phyloP scores from a whole-genome alignment of 805 yeast genomes.

The Torulaspora gathmanii region DNA sequence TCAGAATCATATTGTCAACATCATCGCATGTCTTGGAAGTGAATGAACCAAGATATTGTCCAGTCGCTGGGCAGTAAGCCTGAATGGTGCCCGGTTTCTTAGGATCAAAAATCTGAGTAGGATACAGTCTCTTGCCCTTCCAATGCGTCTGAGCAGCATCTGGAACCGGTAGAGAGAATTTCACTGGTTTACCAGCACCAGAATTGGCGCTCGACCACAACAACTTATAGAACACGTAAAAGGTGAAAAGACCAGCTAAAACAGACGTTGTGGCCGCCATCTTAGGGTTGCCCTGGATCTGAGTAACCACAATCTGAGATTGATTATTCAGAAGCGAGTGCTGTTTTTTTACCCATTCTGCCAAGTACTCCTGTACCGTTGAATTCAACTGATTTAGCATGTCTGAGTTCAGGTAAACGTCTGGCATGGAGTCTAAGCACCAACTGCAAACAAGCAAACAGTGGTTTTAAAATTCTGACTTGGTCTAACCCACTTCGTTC shows the following conservation, averaged over 20 bases:
- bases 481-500: constrained; percentile 1
- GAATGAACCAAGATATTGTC: constrained; percentile 76
- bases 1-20: constrained; percentile 58
- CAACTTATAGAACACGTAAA: constrained; percentile 21
- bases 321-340: constrained; percentile 14
- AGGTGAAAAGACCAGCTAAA: constrained; percentile 17
- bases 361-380: constrained; percentile 27
- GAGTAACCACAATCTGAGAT: constrained; percentile 16
- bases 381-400: constrained; percentile 29
- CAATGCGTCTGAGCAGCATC: constrained; percentile 47
- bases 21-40: constrained; percentile 60
- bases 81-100: constrained; percentile 68
- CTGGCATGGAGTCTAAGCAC: constrained; percentile 17
- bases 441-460: background rate
- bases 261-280: constrained; percentile 16
- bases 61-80: constrained; percentile 94
- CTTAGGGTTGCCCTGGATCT: constrained; percentile 14
- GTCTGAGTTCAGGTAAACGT: constrained; percentile 24
- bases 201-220: constrained; percentile 12
- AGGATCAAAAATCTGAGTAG: constrained; percentile 53
- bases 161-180: constrained; percentile 22
- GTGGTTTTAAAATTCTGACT: background rate
- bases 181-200: constrained; percentile 16
- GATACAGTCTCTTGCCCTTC: constrained; percentile 78
- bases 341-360: constrained; percentile 19